phyloP scores from a whole-genome alignment of 495 filamentous ascomycete genomes.

The Talaromyces stipitatus region DNA sequence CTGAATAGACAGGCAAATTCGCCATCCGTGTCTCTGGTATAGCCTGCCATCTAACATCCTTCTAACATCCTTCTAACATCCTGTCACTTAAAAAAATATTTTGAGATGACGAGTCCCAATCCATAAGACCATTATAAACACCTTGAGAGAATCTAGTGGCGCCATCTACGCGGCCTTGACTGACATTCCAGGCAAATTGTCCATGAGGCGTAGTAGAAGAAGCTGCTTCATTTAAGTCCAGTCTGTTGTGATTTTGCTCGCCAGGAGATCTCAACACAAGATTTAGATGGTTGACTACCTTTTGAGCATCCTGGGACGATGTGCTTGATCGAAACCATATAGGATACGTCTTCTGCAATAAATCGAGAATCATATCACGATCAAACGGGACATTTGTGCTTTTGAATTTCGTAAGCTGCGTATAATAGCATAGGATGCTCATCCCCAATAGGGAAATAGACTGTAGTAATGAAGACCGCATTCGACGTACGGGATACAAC shows the following conservation, averaged over 20 bases:
- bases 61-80: too few species aligned
- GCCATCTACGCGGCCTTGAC: too few species aligned
- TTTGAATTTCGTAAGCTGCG: conserved; percentile 12
- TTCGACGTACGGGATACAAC: conserved; percentile 22
- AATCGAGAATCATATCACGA: conserved; percentile 9
- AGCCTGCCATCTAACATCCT: too few species aligned
- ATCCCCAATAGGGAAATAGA: conserved; percentile 29
- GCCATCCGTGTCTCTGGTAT: too few species aligned
- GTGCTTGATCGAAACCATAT: conserved; percentile 12
- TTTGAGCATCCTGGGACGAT: conserved; percentile 1
- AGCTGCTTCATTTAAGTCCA: too few species aligned
- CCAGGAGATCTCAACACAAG: not conserved
- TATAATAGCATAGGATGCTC: conserved; percentile 32
- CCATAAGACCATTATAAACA: too few species aligned
- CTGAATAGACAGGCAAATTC: too few species aligned
- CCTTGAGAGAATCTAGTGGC: too few species aligned
- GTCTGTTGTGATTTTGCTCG: not conserved
- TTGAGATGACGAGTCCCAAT: too few species aligned
- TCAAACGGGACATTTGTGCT: not conserved
- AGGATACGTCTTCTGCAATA: conserved; percentile 12
- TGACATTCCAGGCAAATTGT: too few species aligned
- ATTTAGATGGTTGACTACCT: conserved; percentile 5
- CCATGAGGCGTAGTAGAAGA: too few species aligned
- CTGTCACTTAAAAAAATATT: too few species aligned
- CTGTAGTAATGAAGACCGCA: conserved; percentile 21